Conservation (phyloP, 768 basidiomycete genomes). For the Candolleomyces aberdarensis region DNA sequence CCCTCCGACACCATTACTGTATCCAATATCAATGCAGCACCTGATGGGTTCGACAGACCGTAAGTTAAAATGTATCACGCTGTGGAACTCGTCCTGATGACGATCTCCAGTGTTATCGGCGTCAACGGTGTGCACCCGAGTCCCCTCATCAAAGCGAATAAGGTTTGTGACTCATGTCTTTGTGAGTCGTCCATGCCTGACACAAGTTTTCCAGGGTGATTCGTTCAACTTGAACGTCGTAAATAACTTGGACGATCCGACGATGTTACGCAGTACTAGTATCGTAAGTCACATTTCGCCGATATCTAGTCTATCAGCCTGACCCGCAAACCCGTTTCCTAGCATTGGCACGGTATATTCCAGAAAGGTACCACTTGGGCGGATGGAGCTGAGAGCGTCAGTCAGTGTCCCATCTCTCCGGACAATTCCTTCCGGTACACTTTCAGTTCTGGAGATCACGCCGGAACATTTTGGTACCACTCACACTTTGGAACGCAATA, state of each 20-base stretch:
- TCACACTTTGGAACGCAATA: slow-evolving; percentile 45
- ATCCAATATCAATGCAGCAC: slow-evolving; percentile 37
- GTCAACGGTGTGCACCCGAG: slow-evolving; percentile 17
- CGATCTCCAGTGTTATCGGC: background rate
- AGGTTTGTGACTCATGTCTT: slow-evolving; percentile 15
- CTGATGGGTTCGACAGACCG: slow-evolving; percentile 37
- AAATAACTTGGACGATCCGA: slow-evolving; percentile 41
- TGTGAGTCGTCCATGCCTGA: too few species aligned
- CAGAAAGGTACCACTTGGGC: slow-evolving; percentile 34
- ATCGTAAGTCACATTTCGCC: slow-evolving; percentile 33
- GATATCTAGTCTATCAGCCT: background rate
- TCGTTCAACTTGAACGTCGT: slow-evolving; percentile 45
- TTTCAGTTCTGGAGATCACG: slow-evolving; percentile 31
- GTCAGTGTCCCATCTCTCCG: slow-evolving; percentile 40
- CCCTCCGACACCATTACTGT: slow-evolving; percentile 22
- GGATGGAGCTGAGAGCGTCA: slow-evolving; percentile 39
- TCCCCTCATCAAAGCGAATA: slow-evolving; percentile 26
- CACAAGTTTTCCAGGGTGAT: background rate
- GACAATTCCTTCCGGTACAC: slow-evolving; percentile 39
- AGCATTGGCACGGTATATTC: slow-evolving; percentile 49
- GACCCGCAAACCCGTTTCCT: background rate
- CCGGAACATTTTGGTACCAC: slow-evolving; percentile 46
- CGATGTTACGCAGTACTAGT: slow-evolving; percentile 48
- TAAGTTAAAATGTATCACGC: background rate
- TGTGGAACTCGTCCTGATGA: background rate